phyloP scores from a whole-genome alignment of 768 basidiomycete genomes.

The Agaricus blazei region DNA sequence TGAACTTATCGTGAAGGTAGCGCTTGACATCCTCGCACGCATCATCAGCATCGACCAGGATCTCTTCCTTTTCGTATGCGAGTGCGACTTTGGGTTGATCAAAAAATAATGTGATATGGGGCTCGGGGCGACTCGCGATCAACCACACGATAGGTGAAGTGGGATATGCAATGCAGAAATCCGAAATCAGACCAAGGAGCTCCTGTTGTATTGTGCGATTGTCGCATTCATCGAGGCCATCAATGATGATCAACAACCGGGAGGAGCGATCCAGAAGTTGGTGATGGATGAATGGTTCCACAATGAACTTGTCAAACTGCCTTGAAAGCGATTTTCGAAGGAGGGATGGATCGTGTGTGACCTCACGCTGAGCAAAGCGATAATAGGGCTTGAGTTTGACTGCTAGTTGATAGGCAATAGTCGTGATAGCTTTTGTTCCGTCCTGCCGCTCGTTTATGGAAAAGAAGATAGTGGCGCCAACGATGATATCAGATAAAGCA shows the following conservation, averaged over 20 bases:
- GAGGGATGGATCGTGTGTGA: conserved; percentile 7
- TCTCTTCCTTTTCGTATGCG: background rate
- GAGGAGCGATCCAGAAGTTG: too few relatives aligned
- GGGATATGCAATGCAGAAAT: background rate
- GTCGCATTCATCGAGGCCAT: too few relatives aligned
- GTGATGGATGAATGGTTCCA: too few relatives aligned
- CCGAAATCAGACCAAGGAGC: conserved; percentile 13
- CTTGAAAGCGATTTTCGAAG: conserved; percentile 2
- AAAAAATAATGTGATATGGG: conserved; percentile 15
- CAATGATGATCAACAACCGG: too few relatives aligned
- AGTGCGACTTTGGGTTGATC: background rate
- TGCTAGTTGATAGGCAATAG: conserved; percentile 18
- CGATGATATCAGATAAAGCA: background rate
- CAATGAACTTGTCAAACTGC: conserved; percentile 5
- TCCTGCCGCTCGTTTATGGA: background rate
- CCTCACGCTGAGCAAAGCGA: background rate
- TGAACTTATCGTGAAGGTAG: too few relatives aligned
- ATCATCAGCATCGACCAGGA: too few relatives aligned
- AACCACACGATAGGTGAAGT: conserved; percentile 16
- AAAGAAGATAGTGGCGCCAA: background rate
- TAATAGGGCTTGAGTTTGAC: background rate
- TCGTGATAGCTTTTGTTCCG: too few relatives aligned
- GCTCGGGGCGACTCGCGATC: conserved; percentile 23
- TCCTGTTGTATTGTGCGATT: conserved; percentile 5
- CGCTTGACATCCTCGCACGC: too few relatives aligned